Conservation (phyloP, 208 protist species). For the Crithidia expoeki region DNA sequence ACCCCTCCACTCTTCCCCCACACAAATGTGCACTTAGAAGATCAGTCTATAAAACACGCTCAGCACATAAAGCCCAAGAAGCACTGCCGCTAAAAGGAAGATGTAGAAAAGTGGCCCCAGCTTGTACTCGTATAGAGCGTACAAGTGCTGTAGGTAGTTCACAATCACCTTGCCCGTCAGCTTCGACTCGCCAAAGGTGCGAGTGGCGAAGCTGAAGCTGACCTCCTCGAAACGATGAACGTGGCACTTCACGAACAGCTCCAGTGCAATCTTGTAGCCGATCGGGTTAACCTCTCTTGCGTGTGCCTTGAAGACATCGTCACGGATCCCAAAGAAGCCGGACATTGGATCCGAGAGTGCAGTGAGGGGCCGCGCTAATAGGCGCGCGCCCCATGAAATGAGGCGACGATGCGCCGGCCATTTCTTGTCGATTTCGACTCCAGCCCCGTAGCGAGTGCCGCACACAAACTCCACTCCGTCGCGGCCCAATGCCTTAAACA, state of each 20-base stretch:
- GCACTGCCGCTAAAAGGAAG: conserved; percentile 27
- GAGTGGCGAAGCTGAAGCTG: conserved; percentile 83
- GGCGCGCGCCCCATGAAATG: conserved; percentile 85
- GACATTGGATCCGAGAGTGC: conserved; percentile 93
- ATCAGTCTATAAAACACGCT: background rate
- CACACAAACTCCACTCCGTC: conserved; percentile 84
- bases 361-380: conserved; percentile 87
- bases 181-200: conserved; percentile 85
- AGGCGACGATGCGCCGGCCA: conserved; percentile 90
- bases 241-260: conserved; percentile 90
- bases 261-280: conserved; percentile 94
- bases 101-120: conserved; percentile 52
- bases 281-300: conserved; percentile 71
- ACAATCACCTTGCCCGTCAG: conserved; percentile 90
- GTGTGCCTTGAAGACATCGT: conserved; percentile 59
- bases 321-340: conserved; percentile 90
- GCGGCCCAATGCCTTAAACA: conserved; percentile 68
- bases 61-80: conserved; percentile 25
- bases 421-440: conserved; percentile 78
- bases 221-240: conserved; percentile 77
- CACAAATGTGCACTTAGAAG: conserved; percentile 7
- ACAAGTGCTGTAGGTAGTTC: conserved; percentile 84
- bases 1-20: background rate
- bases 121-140: conserved; percentile 72
- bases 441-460: conserved; percentile 85